These are phyloP conservation scores for Skeletonema marinoi DNA, from an alignment of 108 stramenopile genomes.

Conservation along the genomic window DNA sequence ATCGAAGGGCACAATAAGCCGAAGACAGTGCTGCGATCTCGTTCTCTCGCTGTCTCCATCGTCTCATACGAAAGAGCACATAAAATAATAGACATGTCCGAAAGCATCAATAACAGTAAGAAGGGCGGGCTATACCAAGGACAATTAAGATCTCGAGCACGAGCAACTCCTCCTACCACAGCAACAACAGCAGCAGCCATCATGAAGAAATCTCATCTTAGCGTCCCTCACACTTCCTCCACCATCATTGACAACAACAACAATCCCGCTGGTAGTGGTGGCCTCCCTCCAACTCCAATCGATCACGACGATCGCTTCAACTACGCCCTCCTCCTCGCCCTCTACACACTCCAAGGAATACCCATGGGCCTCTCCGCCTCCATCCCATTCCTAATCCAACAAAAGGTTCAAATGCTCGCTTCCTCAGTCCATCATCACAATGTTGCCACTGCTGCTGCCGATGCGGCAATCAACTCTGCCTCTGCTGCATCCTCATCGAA, in stretches of 20 bases:
- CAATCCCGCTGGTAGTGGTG: background rate
- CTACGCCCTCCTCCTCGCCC: slow-evolving; percentile 87
- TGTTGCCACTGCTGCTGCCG: slow-evolving; percentile 17
- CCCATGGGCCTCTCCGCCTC: slow-evolving; percentile 97
- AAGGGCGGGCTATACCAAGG: background rate
- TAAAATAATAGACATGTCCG: background rate
- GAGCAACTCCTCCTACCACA: background rate
- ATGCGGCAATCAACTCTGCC: slow-evolving; percentile 30
- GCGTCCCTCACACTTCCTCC: slow-evolving; percentile 31
- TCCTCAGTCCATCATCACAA: slow-evolving; percentile 42
- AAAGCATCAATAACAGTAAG: background rate
- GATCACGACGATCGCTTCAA: slow-evolving; percentile 80
- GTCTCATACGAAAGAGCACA: too few species aligned
- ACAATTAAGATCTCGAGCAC: background rate
- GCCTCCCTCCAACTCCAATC: background rate
- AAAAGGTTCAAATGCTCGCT: slow-evolving; percentile 81
- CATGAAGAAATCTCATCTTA: slow-evolving; percentile 18
- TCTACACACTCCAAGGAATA: slow-evolving; percentile 99
- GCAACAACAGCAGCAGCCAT: background rate
- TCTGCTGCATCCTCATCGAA: slow-evolving; percentile 27
- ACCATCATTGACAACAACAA: slow-evolving; percentile 3
- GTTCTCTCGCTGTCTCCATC: too few species aligned
- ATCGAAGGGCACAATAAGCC: too few species aligned
- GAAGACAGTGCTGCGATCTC: too few species aligned
- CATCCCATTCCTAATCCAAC: slow-evolving; percentile 97